phyloP scores from a whole-genome alignment of 805 yeast genomes.

The Scheffersomyces coipomensis region DNA sequence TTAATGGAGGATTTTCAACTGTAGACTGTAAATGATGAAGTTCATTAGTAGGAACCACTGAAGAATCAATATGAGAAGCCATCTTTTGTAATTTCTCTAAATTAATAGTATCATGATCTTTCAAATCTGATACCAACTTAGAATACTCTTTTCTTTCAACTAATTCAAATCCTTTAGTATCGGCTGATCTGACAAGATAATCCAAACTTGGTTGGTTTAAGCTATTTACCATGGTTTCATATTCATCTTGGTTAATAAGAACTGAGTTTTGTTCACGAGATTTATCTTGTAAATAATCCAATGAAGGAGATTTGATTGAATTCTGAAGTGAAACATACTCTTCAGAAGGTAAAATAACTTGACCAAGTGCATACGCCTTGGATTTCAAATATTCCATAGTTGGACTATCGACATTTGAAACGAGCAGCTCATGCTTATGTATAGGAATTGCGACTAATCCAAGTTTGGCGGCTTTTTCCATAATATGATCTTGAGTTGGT shows the following conservation, averaged over 20 bases:
- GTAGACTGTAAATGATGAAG: constrained; percentile 10
- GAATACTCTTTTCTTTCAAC: constrained; percentile 4
- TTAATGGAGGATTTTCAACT: constrained; percentile 23
- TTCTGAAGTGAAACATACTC: constrained; percentile 10
- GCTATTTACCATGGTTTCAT: neutral
- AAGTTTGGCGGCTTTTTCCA: constrained; percentile 14
- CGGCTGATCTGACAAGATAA: constrained; percentile 8
- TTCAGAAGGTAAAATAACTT: constrained; percentile 10
- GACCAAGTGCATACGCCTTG: constrained; percentile 13
- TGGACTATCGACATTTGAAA: constrained; percentile 21
- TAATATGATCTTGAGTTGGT: constrained; percentile 23
- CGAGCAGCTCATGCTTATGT: constrained; percentile 7
- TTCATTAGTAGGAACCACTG: constrained; percentile 9
- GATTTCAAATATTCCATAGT: constrained; percentile 22
- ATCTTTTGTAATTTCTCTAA: neutral
- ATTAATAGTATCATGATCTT: neutral
- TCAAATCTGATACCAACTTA: constrained; percentile 12
- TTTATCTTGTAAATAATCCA: constrained; percentile 19
- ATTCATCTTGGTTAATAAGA: neutral
- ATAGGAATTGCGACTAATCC: constrained; percentile 5
- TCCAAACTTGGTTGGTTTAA: neutral
- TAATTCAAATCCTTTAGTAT: constrained; percentile 14
- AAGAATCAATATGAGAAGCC: constrained; percentile 3
- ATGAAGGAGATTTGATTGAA: constrained; percentile 15
- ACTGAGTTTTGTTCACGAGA: constrained; percentile 10